phyloP scores from a whole-genome alignment of 1,139 yeast species.

The Saccharomyces hybrid region DNA sequence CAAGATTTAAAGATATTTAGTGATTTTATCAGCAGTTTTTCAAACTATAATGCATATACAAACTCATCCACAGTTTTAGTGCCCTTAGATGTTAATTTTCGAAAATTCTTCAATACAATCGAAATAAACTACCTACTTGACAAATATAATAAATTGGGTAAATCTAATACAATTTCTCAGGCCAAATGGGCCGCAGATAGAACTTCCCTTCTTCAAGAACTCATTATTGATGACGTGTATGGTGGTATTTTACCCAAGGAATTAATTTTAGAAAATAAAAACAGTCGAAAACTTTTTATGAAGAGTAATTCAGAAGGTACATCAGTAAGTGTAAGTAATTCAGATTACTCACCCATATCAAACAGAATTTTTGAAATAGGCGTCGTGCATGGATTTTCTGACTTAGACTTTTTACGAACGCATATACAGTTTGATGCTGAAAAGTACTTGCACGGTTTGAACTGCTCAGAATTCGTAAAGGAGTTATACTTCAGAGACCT shows the following conservation, averaged over 20 bases:
- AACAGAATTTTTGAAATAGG: slow-evolving; percentile 52
- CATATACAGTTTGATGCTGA: slow-evolving; percentile 52
- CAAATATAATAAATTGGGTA: slow-evolving; percentile 18
- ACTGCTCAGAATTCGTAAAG: slow-evolving; percentile 56
- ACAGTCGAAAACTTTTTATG: slow-evolving; percentile 22
- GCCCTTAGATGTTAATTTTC: slow-evolving; percentile 39
- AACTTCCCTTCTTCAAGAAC: slow-evolving; percentile 14
- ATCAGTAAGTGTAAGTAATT: slow-evolving; percentile 26
- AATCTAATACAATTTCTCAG: slow-evolving; percentile 10
- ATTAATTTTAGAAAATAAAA: slow-evolving; percentile 18
- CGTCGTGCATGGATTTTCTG: slow-evolving; percentile 49
- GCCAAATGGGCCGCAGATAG: slow-evolving; percentile 34
- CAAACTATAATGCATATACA: slow-evolving; percentile 11
- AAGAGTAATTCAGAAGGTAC: slow-evolving; percentile 31
- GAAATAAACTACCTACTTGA: slow-evolving; percentile 41
- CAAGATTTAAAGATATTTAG: slow-evolving; percentile 1
- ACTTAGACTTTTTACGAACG: slow-evolving; percentile 33
- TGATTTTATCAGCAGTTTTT: background rate
- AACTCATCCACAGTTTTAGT: slow-evolving; percentile 32
- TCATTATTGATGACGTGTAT: slow-evolving; percentile 16
- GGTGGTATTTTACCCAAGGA: slow-evolving; percentile 17
- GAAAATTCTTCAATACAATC: slow-evolving; percentile 34
- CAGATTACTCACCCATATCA: slow-evolving; percentile 29
- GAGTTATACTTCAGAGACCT: slow-evolving; percentile 64
- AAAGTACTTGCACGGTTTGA: slow-evolving; percentile 65